Base-by-base conservation (phyloP, 129 eudicot genomes). In the Oenanthe sinensis region DNA sequence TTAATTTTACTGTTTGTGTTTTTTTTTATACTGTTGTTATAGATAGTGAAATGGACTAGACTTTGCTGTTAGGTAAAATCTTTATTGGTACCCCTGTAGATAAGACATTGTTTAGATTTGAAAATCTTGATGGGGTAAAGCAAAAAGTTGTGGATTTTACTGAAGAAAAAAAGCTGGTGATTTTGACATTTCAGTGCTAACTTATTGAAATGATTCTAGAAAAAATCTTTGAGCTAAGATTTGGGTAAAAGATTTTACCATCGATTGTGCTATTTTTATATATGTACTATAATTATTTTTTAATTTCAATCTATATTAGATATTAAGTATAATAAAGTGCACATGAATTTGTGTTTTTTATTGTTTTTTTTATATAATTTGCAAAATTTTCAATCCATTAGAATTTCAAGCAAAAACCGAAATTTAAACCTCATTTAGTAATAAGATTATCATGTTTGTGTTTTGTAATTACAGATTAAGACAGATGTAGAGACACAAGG, bases 401-500 rank as follows among this genome's bases (percentile, higher is more conserved):
- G 24, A 52, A 4, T 46, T 52, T 5, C 16, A n/a, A n/a, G n/a
- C n/a, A n/a, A n/a, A n/a, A n/a, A 50, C 16, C 8, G 58, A 50
- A 50, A 50, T 50, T 1, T 4, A 19, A 22, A 6, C 24, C 30
- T 54, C 3, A 22, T 54, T 4, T 54, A 0, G 63, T 4, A 22
- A 6, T 55, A 22, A 22, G 13, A 54, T 55, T 55, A 22, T 17
- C 24, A 45, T 54, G 71, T 63, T 63, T 63, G 19, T 87, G 10
- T 70, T 42, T 42, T 71, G 79, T 81, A 48, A 74, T 80, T 75
- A 63, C 97, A 94, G 98, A 94, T 94, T 79, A 94, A 94, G 79
- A 91, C 92, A 54, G 98, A 94, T 82, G 97, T 94, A 39, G 98
- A 94, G 73, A 94, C 98, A 71, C 98, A 94, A 75, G 97, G 98